Conservation (phyloP, 257 asterid species). For the Salvia splendens region DNA sequence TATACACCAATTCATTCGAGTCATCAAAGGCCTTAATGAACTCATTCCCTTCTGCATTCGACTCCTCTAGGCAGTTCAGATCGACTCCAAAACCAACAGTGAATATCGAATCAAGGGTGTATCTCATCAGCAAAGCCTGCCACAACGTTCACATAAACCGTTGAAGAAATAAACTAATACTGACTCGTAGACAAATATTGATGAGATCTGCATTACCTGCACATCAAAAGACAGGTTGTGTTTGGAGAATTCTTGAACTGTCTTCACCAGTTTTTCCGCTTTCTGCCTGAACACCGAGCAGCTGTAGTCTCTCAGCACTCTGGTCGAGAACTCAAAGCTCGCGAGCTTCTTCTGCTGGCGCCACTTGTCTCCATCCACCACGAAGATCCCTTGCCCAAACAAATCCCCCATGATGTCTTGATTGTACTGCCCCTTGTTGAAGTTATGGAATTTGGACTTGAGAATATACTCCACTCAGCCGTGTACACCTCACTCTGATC, state of each 20-base stretch:
- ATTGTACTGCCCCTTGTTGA: constrained; percentile 52
- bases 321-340: constrained; percentile 72
- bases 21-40: constrained; percentile 77
- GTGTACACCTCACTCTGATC: constrained; percentile 65
- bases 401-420: constrained; percentile 49
- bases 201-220: constrained; percentile 43
- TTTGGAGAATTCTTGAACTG: constrained; percentile 34
- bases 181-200: background rate
- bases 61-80: constrained; percentile 55
- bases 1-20: constrained; percentile 54
- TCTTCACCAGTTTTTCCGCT: constrained; percentile 47
- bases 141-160: background rate
- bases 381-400: constrained; percentile 70
- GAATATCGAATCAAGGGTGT: constrained; percentile 70
- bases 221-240: constrained; percentile 49
- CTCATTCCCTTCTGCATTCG: constrained; percentile 46
- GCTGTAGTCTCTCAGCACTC: constrained; percentile 70
- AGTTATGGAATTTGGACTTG: constrained; percentile 54
- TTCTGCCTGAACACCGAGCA: constrained; percentile 61
- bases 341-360: constrained; percentile 69
- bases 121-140: constrained; percentile 70
- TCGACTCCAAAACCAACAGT: constrained; percentile 83
- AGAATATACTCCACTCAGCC: constrained; percentile 60
- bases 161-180: background rate
- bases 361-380: constrained; percentile 81